Base-by-base conservation (phyloP, 1,284 basidiomycete species). In the Trichosporon sp. region DNA sequence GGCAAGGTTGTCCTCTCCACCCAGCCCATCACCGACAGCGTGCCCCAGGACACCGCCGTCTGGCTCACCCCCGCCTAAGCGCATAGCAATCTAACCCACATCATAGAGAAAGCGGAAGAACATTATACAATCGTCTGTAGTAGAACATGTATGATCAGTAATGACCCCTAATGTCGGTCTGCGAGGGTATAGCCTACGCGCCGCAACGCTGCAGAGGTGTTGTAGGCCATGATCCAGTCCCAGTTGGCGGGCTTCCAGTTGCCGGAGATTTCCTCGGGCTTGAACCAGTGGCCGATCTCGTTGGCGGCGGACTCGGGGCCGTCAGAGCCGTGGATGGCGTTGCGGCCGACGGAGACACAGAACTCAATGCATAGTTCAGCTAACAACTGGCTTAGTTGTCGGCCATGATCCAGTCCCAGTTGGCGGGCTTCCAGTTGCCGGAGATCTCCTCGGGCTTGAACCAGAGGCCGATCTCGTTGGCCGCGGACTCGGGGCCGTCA, bases 231-330 rank as follows among this genome's bases (percentile, higher is more conserved):
- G 68, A 72, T 42, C 71, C 71, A 72, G 51, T 51, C 51, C 71
- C 71, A 72, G 23, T 65, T 65, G 44, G 67, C 71, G 25, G 66
- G 66, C 62, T 81, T 80, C 82, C 84, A 85, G 68, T 80, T 76
- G 70, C 56, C 56, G 2, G 78, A 79, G 65, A 85, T 77, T 77
- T 85, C 83, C 73, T 78, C 75, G 82, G 84, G 84, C 69, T 80
- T 77, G 80, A 84, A 85, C 84, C 84, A 84, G 60, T 84, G 83
- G 56, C 81, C 84, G 70, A 85, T 85, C 80, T 85, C 84, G 78
- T 84, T 80, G 76, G 83, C 84, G 60, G 84, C 84, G 64, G 82
- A 79, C 56, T 85, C 84, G 75, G 83, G 83, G 63, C 81, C 81
- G 82, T 85, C 84, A 13, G 83, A 84, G 64, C 83, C 83, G 77